Conservation (phyloP, 495 filamentous ascomycete genomes). For the Talaromyces liani region DNA sequence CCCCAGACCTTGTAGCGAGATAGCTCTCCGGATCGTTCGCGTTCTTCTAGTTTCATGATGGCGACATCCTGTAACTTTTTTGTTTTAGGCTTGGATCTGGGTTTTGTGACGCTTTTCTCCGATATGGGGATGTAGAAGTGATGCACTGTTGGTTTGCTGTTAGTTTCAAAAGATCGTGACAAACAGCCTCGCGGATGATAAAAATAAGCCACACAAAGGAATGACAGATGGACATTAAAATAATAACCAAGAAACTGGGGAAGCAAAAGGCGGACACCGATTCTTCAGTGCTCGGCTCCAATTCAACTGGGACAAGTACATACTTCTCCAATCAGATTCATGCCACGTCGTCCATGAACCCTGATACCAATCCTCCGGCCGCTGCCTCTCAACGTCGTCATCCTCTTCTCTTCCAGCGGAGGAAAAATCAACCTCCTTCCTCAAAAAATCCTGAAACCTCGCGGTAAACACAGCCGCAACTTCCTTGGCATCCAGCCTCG, state of each 20-base stretch:
- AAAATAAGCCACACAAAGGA: neutral
- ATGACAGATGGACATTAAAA: neutral
- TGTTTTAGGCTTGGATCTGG: conserved; percentile 34
- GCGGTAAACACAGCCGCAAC: conserved; percentile 88
- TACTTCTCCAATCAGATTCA: conserved; percentile 54
- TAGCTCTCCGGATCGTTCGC: conserved; percentile 32
- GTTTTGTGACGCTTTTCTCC: conserved; percentile 52
- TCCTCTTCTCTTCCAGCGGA: conserved; percentile 23
- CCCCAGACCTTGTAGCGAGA: conserved; percentile 76
- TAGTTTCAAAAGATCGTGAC: neutral
- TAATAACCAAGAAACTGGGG: neutral
- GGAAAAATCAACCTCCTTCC: neutral
- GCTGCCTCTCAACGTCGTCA: conserved; percentile 21
- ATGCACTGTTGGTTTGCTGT: conserved; percentile 47
- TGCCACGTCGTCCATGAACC: conserved; percentile 55
- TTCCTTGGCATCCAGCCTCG: conserved; percentile 72
- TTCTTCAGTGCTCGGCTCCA: neutral
- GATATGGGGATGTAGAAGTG: conserved; percentile 78
- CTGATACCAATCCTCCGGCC: conserved; percentile 51
- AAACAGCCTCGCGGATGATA: conserved; percentile 5
- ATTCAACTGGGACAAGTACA: conserved; percentile 4
- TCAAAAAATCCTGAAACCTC: conserved; percentile 68
- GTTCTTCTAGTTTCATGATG: conserved; percentile 31
- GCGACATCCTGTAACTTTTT: conserved; percentile 15
- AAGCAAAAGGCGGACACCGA: neutral